These are phyloP conservation scores for Monosporascus cannonballus DNA, from an alignment of 2,329 filamentous ascomycete genomes.

Conservation along the genomic window DNA sequence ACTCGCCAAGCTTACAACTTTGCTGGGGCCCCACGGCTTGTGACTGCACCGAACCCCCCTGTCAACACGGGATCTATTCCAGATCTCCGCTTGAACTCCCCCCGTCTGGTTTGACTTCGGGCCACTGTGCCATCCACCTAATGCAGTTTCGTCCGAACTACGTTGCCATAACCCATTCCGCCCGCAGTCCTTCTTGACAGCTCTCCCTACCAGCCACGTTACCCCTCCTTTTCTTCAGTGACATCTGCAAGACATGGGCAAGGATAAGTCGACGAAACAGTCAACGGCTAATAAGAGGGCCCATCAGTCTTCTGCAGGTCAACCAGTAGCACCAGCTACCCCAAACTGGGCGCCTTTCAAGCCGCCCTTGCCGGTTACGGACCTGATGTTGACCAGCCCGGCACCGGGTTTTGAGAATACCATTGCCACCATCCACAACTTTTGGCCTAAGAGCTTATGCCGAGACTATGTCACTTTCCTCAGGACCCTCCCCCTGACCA, in stretches of 20 bases:
- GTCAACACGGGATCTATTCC: background rate
- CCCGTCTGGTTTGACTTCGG: background rate
- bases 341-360: conserved; percentile 66
- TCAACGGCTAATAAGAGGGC: conserved; percentile 9
- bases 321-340: conserved; percentile 10
- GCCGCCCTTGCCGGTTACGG: conserved; percentile 59
- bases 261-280: conserved; percentile 6
- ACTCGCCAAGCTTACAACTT: no score
- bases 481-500: conserved; percentile 57
- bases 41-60: no score
- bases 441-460: conserved; percentile 71
- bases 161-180: no score
- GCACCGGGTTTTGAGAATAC: conserved; percentile 43
- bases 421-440: conserved; percentile 65
- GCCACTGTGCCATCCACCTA: no score
- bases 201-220: background rate
- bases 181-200: background rate
- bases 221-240: background rate
- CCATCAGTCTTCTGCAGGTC: conserved; percentile 5
- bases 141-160: no score
- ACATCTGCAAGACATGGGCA: conserved; percentile 1
- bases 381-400: conserved; percentile 54
- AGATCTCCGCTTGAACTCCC: background rate
- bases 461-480: conserved; percentile 72
- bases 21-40: no score